These are phyloP conservation scores for Pseudogymnoascus sp. DNA, from an alignment of 2,329 filamentous ascomycete genomes.

Conservation along the genomic window DNA sequence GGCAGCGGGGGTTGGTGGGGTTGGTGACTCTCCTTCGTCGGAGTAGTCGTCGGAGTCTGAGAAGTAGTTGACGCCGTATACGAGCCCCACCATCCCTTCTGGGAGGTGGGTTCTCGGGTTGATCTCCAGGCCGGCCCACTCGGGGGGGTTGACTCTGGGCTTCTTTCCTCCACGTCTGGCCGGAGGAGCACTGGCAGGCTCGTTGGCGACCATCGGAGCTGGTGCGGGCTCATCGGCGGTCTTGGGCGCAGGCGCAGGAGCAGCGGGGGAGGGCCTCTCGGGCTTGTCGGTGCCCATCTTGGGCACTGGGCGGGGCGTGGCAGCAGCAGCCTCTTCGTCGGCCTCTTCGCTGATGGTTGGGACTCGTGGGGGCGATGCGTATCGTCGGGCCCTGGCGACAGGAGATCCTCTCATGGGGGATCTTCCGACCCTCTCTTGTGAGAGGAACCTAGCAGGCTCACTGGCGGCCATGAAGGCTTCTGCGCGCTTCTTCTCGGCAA, in stretches of 20 bases:
- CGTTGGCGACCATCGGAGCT: background rate
- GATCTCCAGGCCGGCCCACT: background rate
- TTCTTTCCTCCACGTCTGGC: background rate
- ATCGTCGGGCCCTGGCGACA: background rate
- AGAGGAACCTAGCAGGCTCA: background rate
- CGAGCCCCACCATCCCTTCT: background rate
- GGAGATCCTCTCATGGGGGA: background rate
- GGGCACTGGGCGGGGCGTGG: background rate
- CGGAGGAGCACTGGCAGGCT: background rate
- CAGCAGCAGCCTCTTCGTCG: background rate
- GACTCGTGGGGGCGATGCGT: background rate
- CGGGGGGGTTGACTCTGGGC: background rate
- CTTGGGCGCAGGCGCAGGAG: background rate
- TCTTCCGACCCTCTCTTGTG: background rate
- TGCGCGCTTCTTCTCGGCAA: background rate
- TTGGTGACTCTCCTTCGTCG: background rate
- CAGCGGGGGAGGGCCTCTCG: background rate
- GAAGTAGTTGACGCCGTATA: background rate
- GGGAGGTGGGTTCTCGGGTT: background rate
- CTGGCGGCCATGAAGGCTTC: background rate
- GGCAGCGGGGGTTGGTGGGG: background rate
- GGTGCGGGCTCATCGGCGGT: background rate
- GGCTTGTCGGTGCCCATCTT: background rate
- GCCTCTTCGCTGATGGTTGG: background rate
- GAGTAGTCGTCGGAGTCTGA: background rate